These are phyloP conservation scores for Mrakia hoshinonis DNA, from an alignment of 768 basidiomycete species.

Conservation along the genomic window DNA sequence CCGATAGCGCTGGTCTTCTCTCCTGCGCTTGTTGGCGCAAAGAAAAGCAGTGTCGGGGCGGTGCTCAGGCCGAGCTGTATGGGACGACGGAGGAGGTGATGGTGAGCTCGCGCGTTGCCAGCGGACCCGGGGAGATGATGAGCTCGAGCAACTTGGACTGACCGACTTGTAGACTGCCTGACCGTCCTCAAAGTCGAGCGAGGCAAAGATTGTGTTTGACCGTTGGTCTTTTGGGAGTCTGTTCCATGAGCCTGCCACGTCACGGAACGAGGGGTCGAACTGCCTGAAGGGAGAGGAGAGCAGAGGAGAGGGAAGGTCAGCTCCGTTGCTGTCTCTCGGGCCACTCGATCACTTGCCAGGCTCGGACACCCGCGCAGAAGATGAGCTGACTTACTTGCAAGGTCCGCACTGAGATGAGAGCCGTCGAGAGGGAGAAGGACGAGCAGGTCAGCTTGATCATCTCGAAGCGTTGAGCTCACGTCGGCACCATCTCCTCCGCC, in stretches of 20 bases:
- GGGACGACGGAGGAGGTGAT: background rate
- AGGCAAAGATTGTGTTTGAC: slow-evolving; percentile 83
- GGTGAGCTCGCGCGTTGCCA: slow-evolving; percentile 7
- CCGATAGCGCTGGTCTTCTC: slow-evolving; percentile 52
- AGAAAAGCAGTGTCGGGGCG: slow-evolving; percentile 74
- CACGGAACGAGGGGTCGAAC: slow-evolving; percentile 73
- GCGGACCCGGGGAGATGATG: background rate
- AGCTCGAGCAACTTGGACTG: slow-evolving; percentile 7
- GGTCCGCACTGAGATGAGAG: slow-evolving; percentile 43
- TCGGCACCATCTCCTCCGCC: background rate
- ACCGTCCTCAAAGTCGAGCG: slow-evolving; percentile 75
- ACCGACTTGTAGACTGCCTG: slow-evolving; percentile 73
- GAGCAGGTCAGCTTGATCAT: background rate
- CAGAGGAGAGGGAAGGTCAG: background rate
- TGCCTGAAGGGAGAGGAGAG: slow-evolving; percentile 47
- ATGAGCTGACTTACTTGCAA: slow-evolving; percentile 61
- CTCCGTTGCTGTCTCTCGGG: background rate
- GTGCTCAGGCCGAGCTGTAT: slow-evolving; percentile 66
- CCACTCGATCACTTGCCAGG: background rate
- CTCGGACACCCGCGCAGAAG: background rate
- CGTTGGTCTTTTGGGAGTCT: slow-evolving; percentile 53
- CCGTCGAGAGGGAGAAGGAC: background rate
- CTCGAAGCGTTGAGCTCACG: background rate
- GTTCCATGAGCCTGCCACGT: slow-evolving; percentile 76
- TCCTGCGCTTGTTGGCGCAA: slow-evolving; percentile 56